Evolutionary conservation across 192 early-diverging fungal species (phyloP).

Genomic region (Entomortierella chlamydospora): DNA sequence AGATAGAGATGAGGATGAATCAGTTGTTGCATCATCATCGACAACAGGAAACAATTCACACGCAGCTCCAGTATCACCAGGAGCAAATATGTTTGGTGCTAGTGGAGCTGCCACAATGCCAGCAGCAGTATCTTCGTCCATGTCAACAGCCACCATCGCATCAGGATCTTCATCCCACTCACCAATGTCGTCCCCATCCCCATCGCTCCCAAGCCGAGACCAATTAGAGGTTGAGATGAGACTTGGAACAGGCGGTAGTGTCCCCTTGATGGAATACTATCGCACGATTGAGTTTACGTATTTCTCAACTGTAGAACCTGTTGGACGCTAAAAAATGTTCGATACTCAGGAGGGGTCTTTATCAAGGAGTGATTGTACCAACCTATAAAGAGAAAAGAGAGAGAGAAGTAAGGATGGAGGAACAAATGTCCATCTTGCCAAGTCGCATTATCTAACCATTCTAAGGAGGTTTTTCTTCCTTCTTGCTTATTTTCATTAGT

Average conservation of each 20-base stretch:
- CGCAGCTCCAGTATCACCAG: neutral
- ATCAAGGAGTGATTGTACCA: neutral
- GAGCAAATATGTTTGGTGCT: neutral
- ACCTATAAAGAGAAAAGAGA: neutral
- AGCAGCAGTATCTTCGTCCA: slow-evolving; percentile 5
- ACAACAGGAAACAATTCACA: neutral
- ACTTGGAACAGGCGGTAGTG: slow-evolving; percentile 44
- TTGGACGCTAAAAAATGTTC: slow-evolving; percentile 32
- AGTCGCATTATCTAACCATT: too few relatives aligned
- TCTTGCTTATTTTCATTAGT: too few relatives aligned
- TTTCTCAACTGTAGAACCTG: slow-evolving; percentile 45
- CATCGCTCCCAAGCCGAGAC: slow-evolving; percentile 14
- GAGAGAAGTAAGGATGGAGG: too few relatives aligned
- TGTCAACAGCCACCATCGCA: neutral
- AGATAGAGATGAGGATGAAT: slow-evolving; percentile 10
- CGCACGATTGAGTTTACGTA: slow-evolving; percentile 44
- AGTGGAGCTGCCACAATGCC: slow-evolving; percentile 1
- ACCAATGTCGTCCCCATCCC: neutral
- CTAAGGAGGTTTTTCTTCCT: too few relatives aligned
- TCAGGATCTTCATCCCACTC: slow-evolving; percentile 6
- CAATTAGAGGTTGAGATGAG: slow-evolving; percentile 47
- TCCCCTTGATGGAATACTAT: slow-evolving; percentile 47
- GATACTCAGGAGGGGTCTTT: neutral
- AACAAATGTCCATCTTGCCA: too few relatives aligned
- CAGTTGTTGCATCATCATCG: neutral